Evolutionary conservation across 2,329 filamentous ascomycete species (phyloP), one percentile per base, ranked within the genome.

Genomic region (Paramyrothecium roridum): DNA sequence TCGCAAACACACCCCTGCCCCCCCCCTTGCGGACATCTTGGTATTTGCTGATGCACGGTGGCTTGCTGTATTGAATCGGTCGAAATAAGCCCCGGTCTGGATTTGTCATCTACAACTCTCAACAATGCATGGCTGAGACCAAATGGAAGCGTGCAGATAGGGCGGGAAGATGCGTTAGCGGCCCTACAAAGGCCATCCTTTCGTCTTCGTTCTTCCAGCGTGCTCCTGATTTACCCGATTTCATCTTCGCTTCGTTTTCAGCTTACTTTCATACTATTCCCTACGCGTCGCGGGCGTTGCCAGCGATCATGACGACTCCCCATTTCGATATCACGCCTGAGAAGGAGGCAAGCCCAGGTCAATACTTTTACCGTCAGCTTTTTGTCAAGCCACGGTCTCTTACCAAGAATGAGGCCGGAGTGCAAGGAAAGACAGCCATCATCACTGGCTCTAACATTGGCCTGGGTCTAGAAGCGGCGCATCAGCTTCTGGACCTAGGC

Each of bases 371-470:
- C 49, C 26, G 49, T 7, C 49, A 51, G 17, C 46, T 56, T 19
- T 51, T 52, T n/a, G n/a, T 19, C n/a, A 53, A 19, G 10, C 30
- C 54, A 30, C 26, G 13, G 19, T 10, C 37, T 13, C 34, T 54
- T 13, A 34, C 19, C 11, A 20, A 20, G 8, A 19, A 11, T 2
- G 51, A 54, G 52, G 23, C 30, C 19, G 52, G 59, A 48, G 61
- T 75, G 52, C 58, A 60, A 1, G 69, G 68, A 20, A 65, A 76
- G 59, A 69, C 69, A 3, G 72, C 72, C 48, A 73, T 80, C 43
- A 66, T 80, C n/a, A 79, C 78, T 0, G 78, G 78, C 1, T 64
- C 69, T 33, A 80, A 78, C 56, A 65, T 58, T 3, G 78, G 78
- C 0, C 63, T 80, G 1, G 78, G 78, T 3, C 64, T 77, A 17